A percentile compares a stretch with the other conserved stretches of the same genome.
These are phyloP conservation scores for Pythium aristosporum DNA, from an alignment of 352 stramenopile species.

Conservation along the genomic window DNA sequence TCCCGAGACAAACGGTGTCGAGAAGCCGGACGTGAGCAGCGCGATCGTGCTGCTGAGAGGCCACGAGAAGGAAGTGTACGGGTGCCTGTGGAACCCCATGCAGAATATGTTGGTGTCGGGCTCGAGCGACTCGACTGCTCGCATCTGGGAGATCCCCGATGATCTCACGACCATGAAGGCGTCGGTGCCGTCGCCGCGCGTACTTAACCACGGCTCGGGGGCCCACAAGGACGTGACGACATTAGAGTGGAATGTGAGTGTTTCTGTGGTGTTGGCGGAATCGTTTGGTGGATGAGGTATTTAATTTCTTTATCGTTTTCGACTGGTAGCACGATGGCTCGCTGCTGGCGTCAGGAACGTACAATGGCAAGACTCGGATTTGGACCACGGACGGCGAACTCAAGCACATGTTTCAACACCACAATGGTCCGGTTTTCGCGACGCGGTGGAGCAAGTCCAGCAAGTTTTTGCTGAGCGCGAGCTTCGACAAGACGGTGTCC, in stretches of 20 bases:
- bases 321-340: slow-evolving; percentile 78
- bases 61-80: slow-evolving; percentile 94
- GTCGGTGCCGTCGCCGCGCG: slow-evolving; percentile 40
- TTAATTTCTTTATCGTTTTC: slow-evolving; percentile 16
- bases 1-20: slow-evolving; percentile 60
- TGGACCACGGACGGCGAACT: slow-evolving; percentile 77
- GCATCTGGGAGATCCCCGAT: slow-evolving; percentile 92
- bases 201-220: slow-evolving; percentile 80
- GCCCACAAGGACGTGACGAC: slow-evolving; percentile 98
- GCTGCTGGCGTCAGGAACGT: slow-evolving; percentile 93
- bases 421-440: slow-evolving; percentile 85
- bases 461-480: slow-evolving; percentile 71
- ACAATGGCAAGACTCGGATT: slow-evolving; percentile 92
- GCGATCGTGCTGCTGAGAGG: slow-evolving; percentile 67
- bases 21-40: slow-evolving; percentile 55
- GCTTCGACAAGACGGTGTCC: slow-evolving; percentile 86
- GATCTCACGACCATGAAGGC: slow-evolving; percentile 44
- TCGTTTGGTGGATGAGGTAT: slow-evolving; percentile 1
- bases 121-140: slow-evolving; percentile 93
- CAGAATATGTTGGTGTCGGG: slow-evolving; percentile 95
- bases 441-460: slow-evolving; percentile 82
- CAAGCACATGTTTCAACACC: slow-evolving; percentile 80
- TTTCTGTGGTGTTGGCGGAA: background rate
- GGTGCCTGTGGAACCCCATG: slow-evolving; percentile 96
- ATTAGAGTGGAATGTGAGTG: slow-evolving; percentile 95